Conservation (phyloP, 352 stramenopile genomes). For the Phytophthora idaei region DNA sequence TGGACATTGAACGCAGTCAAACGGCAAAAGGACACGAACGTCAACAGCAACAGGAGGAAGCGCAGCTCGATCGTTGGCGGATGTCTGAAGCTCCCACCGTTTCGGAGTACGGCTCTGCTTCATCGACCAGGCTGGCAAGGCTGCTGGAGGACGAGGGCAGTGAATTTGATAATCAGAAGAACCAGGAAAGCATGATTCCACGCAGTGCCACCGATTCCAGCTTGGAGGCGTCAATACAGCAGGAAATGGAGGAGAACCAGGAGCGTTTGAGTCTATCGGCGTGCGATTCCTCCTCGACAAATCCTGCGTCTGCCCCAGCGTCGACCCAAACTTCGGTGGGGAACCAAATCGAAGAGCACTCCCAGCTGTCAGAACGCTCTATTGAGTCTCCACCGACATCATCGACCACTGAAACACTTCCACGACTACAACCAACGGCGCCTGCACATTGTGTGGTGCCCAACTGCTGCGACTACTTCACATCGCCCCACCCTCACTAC, state of each 20-base stretch:
- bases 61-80: conserved; percentile 22
- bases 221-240: conserved; percentile 6
- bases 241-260: conserved; percentile 16
- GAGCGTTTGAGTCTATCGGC: conserved; percentile 12
- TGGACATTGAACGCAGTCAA: conserved; percentile 23
- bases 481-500: conserved; percentile 40
- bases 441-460: conserved; percentile 25
- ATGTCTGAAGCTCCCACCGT: conserved; percentile 21
- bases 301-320: conserved; percentile 8
- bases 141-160: conserved; percentile 15
- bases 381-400: conserved; percentile 13
- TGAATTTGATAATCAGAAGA: conserved; percentile 5
- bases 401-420: conserved; percentile 23
- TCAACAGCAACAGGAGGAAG: conserved; percentile 27
- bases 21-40: conserved; percentile 11
- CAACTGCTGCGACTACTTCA: conserved; percentile 46
- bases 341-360: conserved; percentile 20
- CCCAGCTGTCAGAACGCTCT: conserved; percentile 6
- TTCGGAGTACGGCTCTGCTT: conserved; percentile 29
- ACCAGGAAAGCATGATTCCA: conserved; percentile 1
- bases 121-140: conserved; percentile 19
- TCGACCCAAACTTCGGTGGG: conserved; percentile 13
- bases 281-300: conserved; percentile 9
- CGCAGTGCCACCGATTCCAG: conserved; percentile 2
- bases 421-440: conserved; percentile 26